These are phyloP conservation scores for Yamadazyma mexicana DNA, from an alignment of 1,139 yeast genomes.

Conservation along the genomic window DNA sequence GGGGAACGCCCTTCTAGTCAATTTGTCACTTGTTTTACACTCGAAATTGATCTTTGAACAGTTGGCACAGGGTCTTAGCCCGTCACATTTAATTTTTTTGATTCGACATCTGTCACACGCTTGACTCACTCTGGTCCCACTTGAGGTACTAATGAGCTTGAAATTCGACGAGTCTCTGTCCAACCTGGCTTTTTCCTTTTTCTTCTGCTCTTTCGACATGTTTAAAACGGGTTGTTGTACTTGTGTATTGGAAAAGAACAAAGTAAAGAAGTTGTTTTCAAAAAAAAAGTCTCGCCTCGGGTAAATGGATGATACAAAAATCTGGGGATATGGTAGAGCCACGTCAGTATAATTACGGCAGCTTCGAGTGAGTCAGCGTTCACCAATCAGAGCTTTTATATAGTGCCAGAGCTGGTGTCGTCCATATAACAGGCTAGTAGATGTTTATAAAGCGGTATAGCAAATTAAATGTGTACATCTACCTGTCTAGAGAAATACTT, in stretches of 20 bases:
- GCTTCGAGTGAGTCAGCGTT: no score
- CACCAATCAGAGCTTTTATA: no score
- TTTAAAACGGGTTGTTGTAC: neutral
- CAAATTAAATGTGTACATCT: no score
- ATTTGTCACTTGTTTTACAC: conserved; percentile 70
- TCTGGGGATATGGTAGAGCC: conserved; percentile 3
- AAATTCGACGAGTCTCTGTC: conserved; percentile 27
- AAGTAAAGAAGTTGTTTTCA: neutral
- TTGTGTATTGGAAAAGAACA: neutral
- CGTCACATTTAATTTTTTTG: conserved; percentile 77
- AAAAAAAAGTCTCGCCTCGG: conserved; percentile 4
- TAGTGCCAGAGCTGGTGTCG: no score
- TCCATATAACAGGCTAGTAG: no score
- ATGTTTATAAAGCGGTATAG: no score
- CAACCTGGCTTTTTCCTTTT: conserved; percentile 11
- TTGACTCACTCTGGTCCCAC: conserved; percentile 59
- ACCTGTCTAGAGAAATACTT: no score
- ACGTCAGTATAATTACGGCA: neutral
- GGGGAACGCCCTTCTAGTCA: conserved; percentile 72
- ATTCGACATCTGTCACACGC: conserved; percentile 81
- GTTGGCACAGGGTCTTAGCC: conserved; percentile 67
- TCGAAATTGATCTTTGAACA: conserved; percentile 64
- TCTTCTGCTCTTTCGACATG: conserved; percentile 4
- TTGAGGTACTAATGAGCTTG: conserved; percentile 40
- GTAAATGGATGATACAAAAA: conserved; percentile 5